phyloP scores from a whole-genome alignment of 176 grass and related monocot genomes.

The Eremochloa ophiuroides region DNA sequence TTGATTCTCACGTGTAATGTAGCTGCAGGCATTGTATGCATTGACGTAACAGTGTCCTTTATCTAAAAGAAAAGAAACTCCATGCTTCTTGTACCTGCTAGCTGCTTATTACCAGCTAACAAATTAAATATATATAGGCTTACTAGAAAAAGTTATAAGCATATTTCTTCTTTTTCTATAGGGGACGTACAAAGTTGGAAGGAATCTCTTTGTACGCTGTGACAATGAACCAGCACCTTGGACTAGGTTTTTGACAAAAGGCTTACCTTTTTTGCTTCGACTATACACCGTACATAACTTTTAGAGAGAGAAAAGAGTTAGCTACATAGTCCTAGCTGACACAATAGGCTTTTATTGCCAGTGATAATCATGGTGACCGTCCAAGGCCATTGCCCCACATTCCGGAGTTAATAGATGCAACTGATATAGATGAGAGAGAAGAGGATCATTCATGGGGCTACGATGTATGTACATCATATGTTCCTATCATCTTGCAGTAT shows the following conservation, averaged over 20 bases:
- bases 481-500: background rate
- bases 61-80: no score
- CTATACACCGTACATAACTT: no score
- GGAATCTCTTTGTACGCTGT: constrained; percentile 89
- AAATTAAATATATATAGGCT: background rate
- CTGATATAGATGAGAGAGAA: constrained; percentile 54
- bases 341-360: constrained; percentile 24
- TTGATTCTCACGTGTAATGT: background rate
- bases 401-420: constrained; percentile 57
- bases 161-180: constrained; percentile 18
- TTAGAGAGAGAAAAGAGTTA: no score
- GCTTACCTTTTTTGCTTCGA: background rate
- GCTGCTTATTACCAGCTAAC: background rate
- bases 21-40: no score
- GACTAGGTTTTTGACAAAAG: constrained; percentile 63
- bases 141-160: background rate
- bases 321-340: background rate
- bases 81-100: background rate
- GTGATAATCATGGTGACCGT: constrained; percentile 78
- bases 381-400: constrained; percentile 68
- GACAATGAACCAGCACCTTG: constrained; percentile 93
- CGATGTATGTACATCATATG: constrained; percentile 44
- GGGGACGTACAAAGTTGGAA: constrained; percentile 73
- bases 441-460: constrained; percentile 67
- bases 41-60: no score